Conservation (phyloP, 192 early-diverging fungal species). For the Entomortierella chlamydospora region DNA sequence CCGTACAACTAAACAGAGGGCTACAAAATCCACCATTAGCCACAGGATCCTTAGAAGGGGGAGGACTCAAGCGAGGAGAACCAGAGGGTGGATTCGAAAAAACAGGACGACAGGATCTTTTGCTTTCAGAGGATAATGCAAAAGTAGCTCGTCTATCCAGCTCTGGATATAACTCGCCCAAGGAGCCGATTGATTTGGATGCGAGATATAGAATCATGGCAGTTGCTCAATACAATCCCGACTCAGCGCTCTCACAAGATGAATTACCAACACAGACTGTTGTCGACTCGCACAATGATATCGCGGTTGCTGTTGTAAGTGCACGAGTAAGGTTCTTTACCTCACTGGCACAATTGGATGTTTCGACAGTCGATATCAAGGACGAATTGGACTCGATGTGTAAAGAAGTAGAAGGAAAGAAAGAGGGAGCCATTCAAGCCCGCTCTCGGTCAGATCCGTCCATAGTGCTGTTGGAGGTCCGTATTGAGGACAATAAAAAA, state of each 20-base stretch:
- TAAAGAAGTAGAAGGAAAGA: not conserved
- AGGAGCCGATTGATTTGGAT: not conserved
- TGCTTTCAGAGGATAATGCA: not conserved
- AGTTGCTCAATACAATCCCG: not conserved
- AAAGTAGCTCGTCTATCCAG: not conserved
- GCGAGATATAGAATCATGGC: slow-evolving; percentile 13
- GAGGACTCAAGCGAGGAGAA: slow-evolving; percentile 26
- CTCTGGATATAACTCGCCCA: not conserved
- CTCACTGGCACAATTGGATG: slow-evolving; percentile 5
- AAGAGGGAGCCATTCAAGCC: slow-evolving; percentile 16
- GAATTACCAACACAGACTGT: not conserved
- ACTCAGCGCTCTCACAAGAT: not conserved
- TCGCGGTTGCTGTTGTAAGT: slow-evolving; percentile 1
- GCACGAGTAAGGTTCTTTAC: slow-evolving; percentile 25
- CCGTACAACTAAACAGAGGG: slow-evolving; percentile 16
- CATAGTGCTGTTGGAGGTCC: slow-evolving; percentile 16
- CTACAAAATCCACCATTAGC: not conserved
- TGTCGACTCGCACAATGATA: slow-evolving; percentile 21
- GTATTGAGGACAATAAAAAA: slow-evolving; percentile 15
- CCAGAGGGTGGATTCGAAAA: slow-evolving; percentile 36
- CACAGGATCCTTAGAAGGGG: not conserved
- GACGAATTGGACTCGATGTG: slow-evolving; percentile 9
- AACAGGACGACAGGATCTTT: not conserved
- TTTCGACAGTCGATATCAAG: slow-evolving; percentile 11
- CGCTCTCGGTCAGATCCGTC: slow-evolving; percentile 11